phyloP scores from a whole-genome alignment of 345 rosid species.

The Tarenaya hassleriana region DNA sequence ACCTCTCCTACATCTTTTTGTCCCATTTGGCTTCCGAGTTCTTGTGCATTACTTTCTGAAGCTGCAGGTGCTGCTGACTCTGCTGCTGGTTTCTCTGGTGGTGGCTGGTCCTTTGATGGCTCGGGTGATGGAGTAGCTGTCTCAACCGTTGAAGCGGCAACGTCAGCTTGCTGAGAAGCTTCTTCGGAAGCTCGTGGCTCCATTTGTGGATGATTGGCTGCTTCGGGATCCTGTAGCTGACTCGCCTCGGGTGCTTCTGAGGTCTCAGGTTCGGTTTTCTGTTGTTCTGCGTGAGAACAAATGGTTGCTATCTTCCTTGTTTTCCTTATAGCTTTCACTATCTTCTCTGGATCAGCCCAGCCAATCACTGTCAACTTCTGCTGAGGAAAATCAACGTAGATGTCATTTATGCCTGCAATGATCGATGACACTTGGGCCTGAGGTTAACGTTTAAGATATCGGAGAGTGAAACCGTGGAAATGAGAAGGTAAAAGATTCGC shows the following conservation, averaged over 20 bases:
- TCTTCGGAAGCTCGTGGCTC: conserved; percentile 42
- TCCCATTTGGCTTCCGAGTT: background rate
- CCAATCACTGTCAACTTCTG: conserved; percentile 62
- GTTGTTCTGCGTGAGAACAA: conserved; percentile 40
- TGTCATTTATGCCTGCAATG: conserved; percentile 53
- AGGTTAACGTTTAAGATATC: background rate
- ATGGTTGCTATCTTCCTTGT: conserved; percentile 58
- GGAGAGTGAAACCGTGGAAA: background rate
- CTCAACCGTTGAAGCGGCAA: conserved; percentile 25
- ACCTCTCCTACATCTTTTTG: conserved; percentile 47
- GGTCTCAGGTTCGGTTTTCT: conserved; percentile 30
- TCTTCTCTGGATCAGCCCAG: conserved; percentile 65
- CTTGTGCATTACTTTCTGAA: too few relatives aligned
- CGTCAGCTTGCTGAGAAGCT: conserved; percentile 26
- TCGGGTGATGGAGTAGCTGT: conserved; percentile 24
- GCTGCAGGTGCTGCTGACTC: conserved; percentile 12
- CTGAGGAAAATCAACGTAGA: conserved; percentile 47
- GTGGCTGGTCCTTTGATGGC: conserved; percentile 22
- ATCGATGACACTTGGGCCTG: background rate
- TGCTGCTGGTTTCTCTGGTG: conserved; percentile 29
- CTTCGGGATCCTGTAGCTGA: conserved; percentile 30
- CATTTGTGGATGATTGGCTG: conserved; percentile 33
- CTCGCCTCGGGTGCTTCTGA: conserved; percentile 37
- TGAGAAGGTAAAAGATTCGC: conserved; percentile 1
- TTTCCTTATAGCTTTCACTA: conserved; percentile 57